A percentile compares a stretch with the other conserved stretches of the same genome.
These are phyloP conservation scores for Metschnikowia noctiluminum DNA, from an alignment of 805 yeast genomes.

Conservation along the genomic window DNA sequence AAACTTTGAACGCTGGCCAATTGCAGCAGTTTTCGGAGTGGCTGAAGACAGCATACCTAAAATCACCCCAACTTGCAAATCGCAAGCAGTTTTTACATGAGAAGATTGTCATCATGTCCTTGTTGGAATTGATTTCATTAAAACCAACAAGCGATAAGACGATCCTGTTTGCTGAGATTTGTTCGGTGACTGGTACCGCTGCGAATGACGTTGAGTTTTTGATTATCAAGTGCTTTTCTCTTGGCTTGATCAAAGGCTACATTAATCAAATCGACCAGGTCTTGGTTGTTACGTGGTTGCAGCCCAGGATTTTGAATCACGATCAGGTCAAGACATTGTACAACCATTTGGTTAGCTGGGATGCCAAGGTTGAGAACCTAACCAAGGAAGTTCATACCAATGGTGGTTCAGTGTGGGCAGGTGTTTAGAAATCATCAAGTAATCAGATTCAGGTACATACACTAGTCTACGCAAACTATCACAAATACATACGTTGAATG, in stretches of 20 bases:
- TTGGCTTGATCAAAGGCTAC: slow-evolving; percentile 80
- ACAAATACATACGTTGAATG: too few species aligned
- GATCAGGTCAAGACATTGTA: slow-evolving; percentile 78
- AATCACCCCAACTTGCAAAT: slow-evolving; percentile 53
- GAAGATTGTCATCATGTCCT: slow-evolving; percentile 88
- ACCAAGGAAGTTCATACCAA: slow-evolving; percentile 36
- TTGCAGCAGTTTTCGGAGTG: slow-evolving; percentile 58
- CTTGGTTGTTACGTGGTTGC: slow-evolving; percentile 88
- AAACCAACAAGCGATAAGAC: slow-evolving; percentile 73
- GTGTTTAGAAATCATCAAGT: slow-evolving; percentile 2
- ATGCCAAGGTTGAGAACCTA: slow-evolving; percentile 63
- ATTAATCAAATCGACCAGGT: slow-evolving; percentile 83
- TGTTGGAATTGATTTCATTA: slow-evolving; percentile 80
- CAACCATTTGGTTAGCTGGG: slow-evolving; percentile 74
- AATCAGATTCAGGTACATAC: background rate
- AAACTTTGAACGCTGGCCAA: slow-evolving; percentile 75
- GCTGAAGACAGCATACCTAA: slow-evolving; percentile 34
- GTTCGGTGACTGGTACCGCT: slow-evolving; percentile 60
- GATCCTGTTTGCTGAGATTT: slow-evolving; percentile 69
- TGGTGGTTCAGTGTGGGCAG: slow-evolving; percentile 45
- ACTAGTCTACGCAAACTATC: too few species aligned
- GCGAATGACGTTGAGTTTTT: slow-evolving; percentile 82
- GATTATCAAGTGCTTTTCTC: slow-evolving; percentile 85
- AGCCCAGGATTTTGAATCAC: slow-evolving; percentile 86
- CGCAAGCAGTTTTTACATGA: slow-evolving; percentile 72